phyloP scores from a whole-genome alignment of 306 rosid genomes.

The Purshia tridentata region DNA sequence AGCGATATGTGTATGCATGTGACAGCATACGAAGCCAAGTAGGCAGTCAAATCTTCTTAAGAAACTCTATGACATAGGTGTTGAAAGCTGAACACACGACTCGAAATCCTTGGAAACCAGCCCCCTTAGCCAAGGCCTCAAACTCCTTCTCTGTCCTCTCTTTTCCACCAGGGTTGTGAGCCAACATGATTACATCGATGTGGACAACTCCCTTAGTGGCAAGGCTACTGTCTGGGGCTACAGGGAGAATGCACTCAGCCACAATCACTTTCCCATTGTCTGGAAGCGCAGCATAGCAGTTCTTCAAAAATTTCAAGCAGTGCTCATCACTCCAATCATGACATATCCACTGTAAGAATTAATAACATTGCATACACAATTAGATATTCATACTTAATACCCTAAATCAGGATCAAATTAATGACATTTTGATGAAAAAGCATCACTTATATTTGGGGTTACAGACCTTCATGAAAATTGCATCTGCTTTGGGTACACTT shows the following conservation, averaged over 20 bases:
- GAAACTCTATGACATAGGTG: conserved; percentile 72
- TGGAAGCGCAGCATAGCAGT: conserved; percentile 74
- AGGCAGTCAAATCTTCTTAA: conserved; percentile 44
- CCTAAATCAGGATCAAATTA: not conserved
- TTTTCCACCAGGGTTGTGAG: conserved; percentile 89
- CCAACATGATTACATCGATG: conserved; percentile 81
- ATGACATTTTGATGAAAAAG: too few species aligned
- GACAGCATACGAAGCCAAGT: conserved; percentile 11
- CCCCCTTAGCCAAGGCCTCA: conserved; percentile 63
- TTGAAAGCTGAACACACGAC: conserved; percentile 65
- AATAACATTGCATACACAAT: not conserved
- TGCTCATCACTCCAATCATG: conserved; percentile 97
- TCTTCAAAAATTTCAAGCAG: conserved; percentile 76
- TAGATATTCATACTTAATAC: not conserved
- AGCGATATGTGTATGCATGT: not conserved
- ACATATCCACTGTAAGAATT: conserved; percentile 62
- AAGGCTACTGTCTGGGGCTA: conserved; percentile 72
- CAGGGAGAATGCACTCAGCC: conserved; percentile 90
- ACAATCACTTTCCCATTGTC: conserved; percentile 82
- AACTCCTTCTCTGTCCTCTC: conserved; percentile 87
- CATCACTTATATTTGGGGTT: not conserved
- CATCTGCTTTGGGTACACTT: conserved; percentile 82
- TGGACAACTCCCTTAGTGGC: conserved; percentile 76
- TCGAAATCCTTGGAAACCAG: conserved; percentile 72
- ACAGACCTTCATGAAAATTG: conserved; percentile 84